Conservation (phyloP, 75 land plant genomes). For the Pinus taeda region DNA sequence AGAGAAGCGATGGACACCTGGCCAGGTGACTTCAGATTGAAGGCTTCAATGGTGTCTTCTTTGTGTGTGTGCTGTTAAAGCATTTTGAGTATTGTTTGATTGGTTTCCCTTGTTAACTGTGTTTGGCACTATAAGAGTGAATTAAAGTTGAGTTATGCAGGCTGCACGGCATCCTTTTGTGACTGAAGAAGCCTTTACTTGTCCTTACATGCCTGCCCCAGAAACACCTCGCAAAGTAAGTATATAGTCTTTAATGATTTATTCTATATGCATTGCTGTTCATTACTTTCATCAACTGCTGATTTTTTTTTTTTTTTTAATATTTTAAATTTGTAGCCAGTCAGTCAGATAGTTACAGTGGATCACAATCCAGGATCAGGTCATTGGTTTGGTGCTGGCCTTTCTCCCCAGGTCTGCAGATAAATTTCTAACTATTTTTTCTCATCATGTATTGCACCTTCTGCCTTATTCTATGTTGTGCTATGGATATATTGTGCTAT, state of each 20-base stretch:
- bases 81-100: neutral
- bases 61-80: neutral
- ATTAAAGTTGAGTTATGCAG: slow-evolving; percentile 31
- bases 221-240: slow-evolving; percentile 81
- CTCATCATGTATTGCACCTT: neutral
- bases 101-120: neutral
- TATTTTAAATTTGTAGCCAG: slow-evolving; percentile 39
- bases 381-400: slow-evolving; percentile 90
- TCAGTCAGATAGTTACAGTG: slow-evolving; percentile 50
- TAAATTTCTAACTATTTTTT: neutral
- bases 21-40: slow-evolving; percentile 53
- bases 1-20: slow-evolving; percentile 87
- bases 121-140: neutral
- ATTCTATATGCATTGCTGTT: neutral
- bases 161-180: slow-evolving; percentile 90
- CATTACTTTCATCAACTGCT: neutral
- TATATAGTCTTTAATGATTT: neutral
- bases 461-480: neutral
- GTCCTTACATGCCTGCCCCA: slow-evolving; percentile 67
- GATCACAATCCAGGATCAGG: slow-evolving; percentile 84
- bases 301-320: neutral
- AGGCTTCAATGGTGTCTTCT: neutral
- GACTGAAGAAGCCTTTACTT: slow-evolving; percentile 71
- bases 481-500: neutral
- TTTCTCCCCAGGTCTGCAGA: slow-evolving; percentile 72